Base-by-base conservation (phyloP, 2,329 filamentous ascomycete species). In the Penicillium sp. region DNA sequence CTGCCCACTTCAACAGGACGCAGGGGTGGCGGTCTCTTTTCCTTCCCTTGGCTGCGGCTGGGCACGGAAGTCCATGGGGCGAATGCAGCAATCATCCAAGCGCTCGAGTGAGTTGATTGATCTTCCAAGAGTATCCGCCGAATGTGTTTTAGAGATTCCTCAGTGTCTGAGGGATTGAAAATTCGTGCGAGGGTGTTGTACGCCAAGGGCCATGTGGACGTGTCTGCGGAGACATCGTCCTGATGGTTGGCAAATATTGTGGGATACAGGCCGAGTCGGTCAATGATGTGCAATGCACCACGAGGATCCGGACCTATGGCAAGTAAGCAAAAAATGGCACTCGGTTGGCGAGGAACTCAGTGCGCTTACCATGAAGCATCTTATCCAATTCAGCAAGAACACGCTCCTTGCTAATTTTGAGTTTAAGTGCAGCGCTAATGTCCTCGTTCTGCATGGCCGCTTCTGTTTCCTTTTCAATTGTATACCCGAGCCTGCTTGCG, bases 341-440 rank as follows among this genome's bases (percentile, higher is more conserved):
- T 9, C 26, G 1, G 28, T 11, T 6, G 12, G 33, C 6, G 25
- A 26, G 12, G 8, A 5, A n/a, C n/a, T 12, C 6, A 9, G 13
- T 24, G 39, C 24, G 53, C 60, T 48, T 64, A 79, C 87, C 86
- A 68, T 82, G 85, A 13, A 97, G 74, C 83, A 95, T 95, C 75
- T 97, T 97, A 63, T 91, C 87, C 3, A 96, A 61, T 65, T 98
- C 93, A 4, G 85, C 79, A 0, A 89, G 88, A 1, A 98, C 84
- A 48, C 93, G 79, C 68, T 98, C 93, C 46, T 90, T 82, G 61
- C 88, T 96, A 57, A 98, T 97, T 66, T 98, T 98, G 28, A 85
- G 68, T 43, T 79, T 82, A n/a, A 98, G 73, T 3, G 88, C 86
- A 9, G 83, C 75, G 49, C 90, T 79, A 42, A 98, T 93, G n/a